Percentiles rank a stretch among this genome's conserved stretches.
Evolutionary conservation across 176 grass and related monocot genomes (phyloP).

Genomic region (Sorghum bicolor): Sorghum_bicolor_NCBIv3 NC_012876.2:62949001-62949500

Average conservation of each 20-base stretch:
- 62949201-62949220: background rate
- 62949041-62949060: constrained; percentile 3
- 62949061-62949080: background rate
- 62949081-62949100: background rate
- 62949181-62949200: background rate
- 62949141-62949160: constrained; percentile 13
- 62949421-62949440: background rate
- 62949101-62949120: background rate
- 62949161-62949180: background rate
- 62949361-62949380: background rate
- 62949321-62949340: background rate
- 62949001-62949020: background rate
- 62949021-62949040: no score
- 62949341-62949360: background rate
- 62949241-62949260: constrained; percentile 6
- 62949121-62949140: background rate
- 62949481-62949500: background rate
- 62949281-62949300: constrained; percentile 7
- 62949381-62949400: background rate
- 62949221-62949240: background rate
- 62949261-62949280: constrained; percentile 14
- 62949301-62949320: constrained; percentile 18
- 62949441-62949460: background rate
- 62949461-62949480: background rate
- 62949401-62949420: background rate